phyloP scores from a whole-genome alignment of 495 filamentous ascomycete species.

The Aspergillus leporis region DNA sequence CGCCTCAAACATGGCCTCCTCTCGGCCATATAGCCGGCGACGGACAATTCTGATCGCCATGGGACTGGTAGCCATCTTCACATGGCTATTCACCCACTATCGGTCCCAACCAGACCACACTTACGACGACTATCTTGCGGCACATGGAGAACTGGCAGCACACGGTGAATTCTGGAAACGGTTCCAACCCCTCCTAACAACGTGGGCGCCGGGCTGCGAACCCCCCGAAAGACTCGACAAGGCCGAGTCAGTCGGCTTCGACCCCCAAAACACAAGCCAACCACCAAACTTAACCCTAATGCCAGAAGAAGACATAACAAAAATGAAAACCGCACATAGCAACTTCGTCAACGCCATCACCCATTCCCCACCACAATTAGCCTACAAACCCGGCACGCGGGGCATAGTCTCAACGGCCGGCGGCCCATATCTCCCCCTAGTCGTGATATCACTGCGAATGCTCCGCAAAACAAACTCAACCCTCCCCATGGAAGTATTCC shows the following conservation, averaged over 20 bases:
- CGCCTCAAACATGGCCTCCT: not conserved
- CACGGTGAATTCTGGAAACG: not conserved
- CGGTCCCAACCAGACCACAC: not conserved
- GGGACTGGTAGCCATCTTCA: conserved; percentile 1
- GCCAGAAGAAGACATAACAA: not conserved
- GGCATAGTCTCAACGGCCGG: conserved; percentile 47
- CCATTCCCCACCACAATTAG: conserved; percentile 27
- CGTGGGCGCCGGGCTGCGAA: not conserved
- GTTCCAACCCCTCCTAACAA: not conserved
- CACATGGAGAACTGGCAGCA: not conserved
- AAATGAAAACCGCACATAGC: conserved; percentile 33
- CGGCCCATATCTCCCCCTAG: conserved; percentile 34
- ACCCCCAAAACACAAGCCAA: conserved; percentile 1
- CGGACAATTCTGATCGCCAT: not conserved
- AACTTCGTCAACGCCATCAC: conserved; percentile 33
- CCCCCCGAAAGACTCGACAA: not conserved
- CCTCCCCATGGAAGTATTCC: conserved; percentile 54
- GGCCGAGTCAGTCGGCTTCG: not conserved
- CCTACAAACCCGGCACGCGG: conserved; percentile 33
- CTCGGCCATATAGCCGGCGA: not conserved
- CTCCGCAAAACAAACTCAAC: conserved; percentile 49
- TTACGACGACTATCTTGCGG: too few relatives aligned
- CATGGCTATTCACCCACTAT: conserved; percentile 1
- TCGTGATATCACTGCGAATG: conserved; percentile 51
- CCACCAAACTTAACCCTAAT: not conserved